Percentiles rank a stretch among this genome's conserved stretches.
phyloP scores from a whole-genome alignment of 2,329 filamentous ascomycete species.

The Pseudogymnoascus sp. region DNA sequence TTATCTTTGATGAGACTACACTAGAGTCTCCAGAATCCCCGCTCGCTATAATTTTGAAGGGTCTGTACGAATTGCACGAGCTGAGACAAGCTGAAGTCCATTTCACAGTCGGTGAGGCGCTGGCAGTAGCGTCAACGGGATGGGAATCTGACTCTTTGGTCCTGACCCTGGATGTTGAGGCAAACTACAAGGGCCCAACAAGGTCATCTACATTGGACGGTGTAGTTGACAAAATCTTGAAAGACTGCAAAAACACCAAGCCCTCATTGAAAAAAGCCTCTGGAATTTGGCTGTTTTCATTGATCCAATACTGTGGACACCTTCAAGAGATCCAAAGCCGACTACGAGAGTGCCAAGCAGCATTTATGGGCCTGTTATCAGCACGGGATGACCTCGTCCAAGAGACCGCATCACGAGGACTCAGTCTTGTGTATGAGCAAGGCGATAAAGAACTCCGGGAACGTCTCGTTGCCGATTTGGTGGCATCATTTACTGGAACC shows the following conservation, averaged over 20 bases:
- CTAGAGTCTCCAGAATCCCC: constrained; percentile 29
- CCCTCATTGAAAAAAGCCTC: constrained; percentile 85
- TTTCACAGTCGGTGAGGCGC: constrained; percentile 82
- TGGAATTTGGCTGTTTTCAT: constrained; percentile 87
- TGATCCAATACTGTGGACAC: constrained; percentile 84
- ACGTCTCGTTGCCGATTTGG: constrained; percentile 77
- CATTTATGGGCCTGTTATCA: constrained; percentile 79
- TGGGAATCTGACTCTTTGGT: constrained; percentile 78
- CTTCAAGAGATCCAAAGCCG: constrained; percentile 63
- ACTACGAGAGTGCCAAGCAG: constrained; percentile 70
- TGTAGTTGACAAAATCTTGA: constrained; percentile 61
- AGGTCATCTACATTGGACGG: constrained; percentile 31
- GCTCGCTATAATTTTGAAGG: constrained; percentile 52
- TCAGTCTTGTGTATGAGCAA: constrained; percentile 90
- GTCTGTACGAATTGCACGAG: constrained; percentile 71
- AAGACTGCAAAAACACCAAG: constrained; percentile 74
- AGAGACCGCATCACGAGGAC: constrained; percentile 83
- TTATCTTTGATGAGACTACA: constrained; percentile 45
- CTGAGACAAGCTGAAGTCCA: constrained; percentile 80
- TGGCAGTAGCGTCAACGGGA: constrained; percentile 67
- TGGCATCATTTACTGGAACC: constrained; percentile 78
- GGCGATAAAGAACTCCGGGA: constrained; percentile 74
- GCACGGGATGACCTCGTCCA: constrained; percentile 92
- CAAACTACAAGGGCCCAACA: constrained; percentile 35
- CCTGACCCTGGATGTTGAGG: constrained; percentile 67